Conservation (phyloP, 306 rosid genomes). For the Dryas octopetala region DNA sequence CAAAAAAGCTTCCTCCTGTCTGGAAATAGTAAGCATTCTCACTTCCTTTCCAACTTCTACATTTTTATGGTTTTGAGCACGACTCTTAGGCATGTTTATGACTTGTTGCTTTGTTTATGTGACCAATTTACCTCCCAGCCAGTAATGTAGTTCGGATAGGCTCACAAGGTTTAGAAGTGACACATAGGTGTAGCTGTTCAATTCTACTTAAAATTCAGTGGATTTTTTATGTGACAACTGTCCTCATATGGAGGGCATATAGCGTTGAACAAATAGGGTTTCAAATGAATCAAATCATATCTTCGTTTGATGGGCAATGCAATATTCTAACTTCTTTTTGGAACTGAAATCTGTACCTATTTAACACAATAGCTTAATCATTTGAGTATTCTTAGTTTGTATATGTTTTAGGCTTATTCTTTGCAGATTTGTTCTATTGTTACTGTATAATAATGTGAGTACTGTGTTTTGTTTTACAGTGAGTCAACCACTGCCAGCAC, state of each 20-base stretch:
- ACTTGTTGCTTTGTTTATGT: neutral
- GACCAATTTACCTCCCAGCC: neutral
- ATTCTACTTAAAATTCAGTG: no score
- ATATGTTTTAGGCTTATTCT: neutral
- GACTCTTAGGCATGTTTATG: neutral
- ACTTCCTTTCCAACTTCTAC: neutral
- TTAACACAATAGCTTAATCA: neutral
- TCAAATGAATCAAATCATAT: no score
- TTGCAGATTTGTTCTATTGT: neutral
- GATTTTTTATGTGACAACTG: no score
- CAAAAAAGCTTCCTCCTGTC: slow-evolving; percentile 43
- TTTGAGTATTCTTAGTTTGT: neutral
- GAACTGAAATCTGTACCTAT: no score
- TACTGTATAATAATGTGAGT: neutral
- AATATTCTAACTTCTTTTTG: no score
- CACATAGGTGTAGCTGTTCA: no score
- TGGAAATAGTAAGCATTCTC: slow-evolving; percentile 29
- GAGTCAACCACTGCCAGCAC: slow-evolving; percentile 47
- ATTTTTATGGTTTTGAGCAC: neutral
- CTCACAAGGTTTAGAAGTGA: no score
- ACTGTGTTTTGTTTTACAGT: slow-evolving; percentile 14
- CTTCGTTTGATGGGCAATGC: no score
- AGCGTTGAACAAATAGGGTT: neutral
- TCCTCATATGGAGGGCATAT: neutral
- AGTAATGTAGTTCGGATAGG: no score